phyloP scores from a whole-genome alignment of 2,329 filamentous ascomycete species.

The Monosporascus ibericus region DNA sequence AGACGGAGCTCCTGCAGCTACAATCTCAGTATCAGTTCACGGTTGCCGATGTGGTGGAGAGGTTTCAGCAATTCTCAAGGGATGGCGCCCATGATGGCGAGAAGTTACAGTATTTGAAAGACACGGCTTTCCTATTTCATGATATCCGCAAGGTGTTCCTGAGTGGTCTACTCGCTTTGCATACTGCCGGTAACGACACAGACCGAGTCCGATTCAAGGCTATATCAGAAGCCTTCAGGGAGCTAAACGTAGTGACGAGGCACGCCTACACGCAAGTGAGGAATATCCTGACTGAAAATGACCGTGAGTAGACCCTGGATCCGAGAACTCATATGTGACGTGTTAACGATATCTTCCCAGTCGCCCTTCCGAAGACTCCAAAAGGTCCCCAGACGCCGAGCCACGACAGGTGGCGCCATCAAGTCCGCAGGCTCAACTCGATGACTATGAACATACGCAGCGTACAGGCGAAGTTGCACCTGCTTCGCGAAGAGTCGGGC shows the following conservation, averaged over 20 bases:
- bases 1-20: slow-evolving; percentile 82
- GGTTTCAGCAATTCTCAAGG: slow-evolving; percentile 57
- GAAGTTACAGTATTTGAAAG: slow-evolving; percentile 74
- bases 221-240: slow-evolving; percentile 68
- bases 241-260: slow-evolving; percentile 55
- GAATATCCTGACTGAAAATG: slow-evolving; percentile 69
- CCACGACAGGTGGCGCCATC: slow-evolving; percentile 79
- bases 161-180: slow-evolving; percentile 81
- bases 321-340: neutral
- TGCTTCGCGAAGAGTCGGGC: slow-evolving; percentile 85
- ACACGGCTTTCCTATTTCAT: slow-evolving; percentile 73
- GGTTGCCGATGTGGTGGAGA: slow-evolving; percentile 64
- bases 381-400: slow-evolving; percentile 60
- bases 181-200: slow-evolving; percentile 69
- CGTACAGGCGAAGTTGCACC: slow-evolving; percentile 88
- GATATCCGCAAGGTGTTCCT: slow-evolving; percentile 78
- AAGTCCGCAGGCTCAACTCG: slow-evolving; percentile 81
- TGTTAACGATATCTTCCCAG: slow-evolving; percentile 9
- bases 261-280: slow-evolving; percentile 61
- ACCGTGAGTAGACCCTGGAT: slow-evolving; percentile 49
- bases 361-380: slow-evolving; percentile 50
- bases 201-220: slow-evolving; percentile 76
- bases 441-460: slow-evolving; percentile 86
- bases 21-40: slow-evolving; percentile 84
- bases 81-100: slow-evolving; percentile 69